A percentile compares a stretch with the other conserved stretches of the same genome.
These are phyloP conservation scores for Centaurea solstitialis DNA, from an alignment of 129 eudicot species.

Conservation along the genomic window DNA sequence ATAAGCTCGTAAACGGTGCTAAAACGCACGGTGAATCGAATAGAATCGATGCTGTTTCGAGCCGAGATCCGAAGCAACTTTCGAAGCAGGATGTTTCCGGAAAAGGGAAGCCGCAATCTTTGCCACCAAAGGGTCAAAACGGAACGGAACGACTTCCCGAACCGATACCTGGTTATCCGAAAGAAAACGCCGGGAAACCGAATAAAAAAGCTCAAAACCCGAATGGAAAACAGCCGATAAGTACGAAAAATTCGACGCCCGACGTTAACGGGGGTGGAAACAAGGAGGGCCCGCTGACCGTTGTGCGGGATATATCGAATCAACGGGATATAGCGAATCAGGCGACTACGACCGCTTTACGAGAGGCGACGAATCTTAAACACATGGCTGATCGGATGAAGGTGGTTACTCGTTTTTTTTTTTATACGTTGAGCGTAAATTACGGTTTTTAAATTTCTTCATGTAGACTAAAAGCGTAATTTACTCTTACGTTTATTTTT, in stretches of 20 bases:
- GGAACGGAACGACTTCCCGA: slow-evolving; percentile 33
- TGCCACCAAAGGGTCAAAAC: slow-evolving; percentile 60
- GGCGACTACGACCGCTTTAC: slow-evolving; percentile 76
- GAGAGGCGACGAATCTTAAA: slow-evolving; percentile 90
- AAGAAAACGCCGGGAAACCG: slow-evolving; percentile 40
- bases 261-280: slow-evolving; percentile 46
- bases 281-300: slow-evolving; percentile 48
- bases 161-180: slow-evolving; percentile 35
- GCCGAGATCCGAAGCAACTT: slow-evolving; percentile 48
- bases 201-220: slow-evolving; percentile 54
- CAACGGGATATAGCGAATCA: slow-evolving; percentile 68
- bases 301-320: slow-evolving; percentile 68
- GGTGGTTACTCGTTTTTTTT: slow-evolving; percentile 35
- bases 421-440: no score
- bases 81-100: slow-evolving; percentile 51
- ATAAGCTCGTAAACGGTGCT: slow-evolving; percentile 33
- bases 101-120: slow-evolving; percentile 59
- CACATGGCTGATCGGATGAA: slow-evolving; percentile 96
- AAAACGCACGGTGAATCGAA: slow-evolving; percentile 36
- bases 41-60: slow-evolving; percentile 15
- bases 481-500: neutral
- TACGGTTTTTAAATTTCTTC: no score
- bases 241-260: slow-evolving; percentile 39
- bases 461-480: no score
- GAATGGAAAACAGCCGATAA: slow-evolving; percentile 42